These are phyloP conservation scores for Tagetes patula DNA, from an alignment of 129 eudicot genomes.

Conservation along the genomic window DNA sequence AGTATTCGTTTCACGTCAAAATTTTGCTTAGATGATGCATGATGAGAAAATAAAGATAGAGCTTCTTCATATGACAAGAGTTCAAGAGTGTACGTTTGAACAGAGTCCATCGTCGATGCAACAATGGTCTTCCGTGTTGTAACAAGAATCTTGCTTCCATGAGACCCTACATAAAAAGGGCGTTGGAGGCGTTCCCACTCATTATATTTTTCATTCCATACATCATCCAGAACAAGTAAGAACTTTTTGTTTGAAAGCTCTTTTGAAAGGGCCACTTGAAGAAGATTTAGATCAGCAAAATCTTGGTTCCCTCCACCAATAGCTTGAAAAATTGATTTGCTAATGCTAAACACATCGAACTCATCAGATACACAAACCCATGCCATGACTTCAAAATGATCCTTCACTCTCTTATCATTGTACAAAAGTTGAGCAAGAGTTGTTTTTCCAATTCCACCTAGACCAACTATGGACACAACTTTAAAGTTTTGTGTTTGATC, in stretches of 20 bases:
- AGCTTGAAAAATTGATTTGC: not conserved
- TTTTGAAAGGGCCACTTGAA: conserved; percentile 28
- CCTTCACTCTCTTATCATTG: not conserved
- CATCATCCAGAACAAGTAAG: conserved; percentile 42
- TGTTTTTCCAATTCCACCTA: not conserved
- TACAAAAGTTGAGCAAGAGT: conserved; percentile 9
- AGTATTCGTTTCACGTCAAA: conserved; percentile 16
- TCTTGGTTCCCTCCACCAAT: not conserved
- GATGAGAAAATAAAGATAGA: conserved; percentile 31
- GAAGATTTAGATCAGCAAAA: conserved; percentile 2
- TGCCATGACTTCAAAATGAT: not conserved
- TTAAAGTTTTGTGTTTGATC: not conserved
- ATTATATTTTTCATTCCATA: conserved; percentile 37
- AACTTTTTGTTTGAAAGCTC: conserved; percentile 18
- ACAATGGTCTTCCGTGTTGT: conserved; percentile 34
- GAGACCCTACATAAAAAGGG: conserved; percentile 31
- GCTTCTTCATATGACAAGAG: conserved; percentile 22
- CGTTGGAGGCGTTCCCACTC: conserved; percentile 34
- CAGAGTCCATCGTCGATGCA: not conserved
- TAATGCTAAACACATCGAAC: not conserved
- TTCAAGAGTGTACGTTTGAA: conserved; percentile 17
- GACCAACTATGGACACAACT: not conserved
- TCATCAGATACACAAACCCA: not conserved
- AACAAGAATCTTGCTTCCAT: conserved; percentile 20
- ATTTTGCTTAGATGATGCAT: conserved; percentile 10